Base-by-base conservation (phyloP, 345 rosid species). In the Pugionium dolabratum region DNA sequence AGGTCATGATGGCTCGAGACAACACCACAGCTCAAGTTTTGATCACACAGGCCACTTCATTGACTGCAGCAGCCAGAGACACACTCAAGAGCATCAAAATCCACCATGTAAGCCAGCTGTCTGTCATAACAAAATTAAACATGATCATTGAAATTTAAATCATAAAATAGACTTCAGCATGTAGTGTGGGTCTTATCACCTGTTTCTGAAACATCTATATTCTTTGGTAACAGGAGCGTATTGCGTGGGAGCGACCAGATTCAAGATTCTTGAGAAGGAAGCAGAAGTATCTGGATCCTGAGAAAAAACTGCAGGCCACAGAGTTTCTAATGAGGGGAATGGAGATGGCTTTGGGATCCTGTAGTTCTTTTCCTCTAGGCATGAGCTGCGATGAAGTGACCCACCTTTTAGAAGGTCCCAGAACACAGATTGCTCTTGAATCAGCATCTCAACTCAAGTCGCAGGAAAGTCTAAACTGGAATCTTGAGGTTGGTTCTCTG, bases 221-320 rank as follows among this genome's bases (percentile, higher is more conserved):
- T 33, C 18, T 64, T 59, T 11, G 65, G 66, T 39, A 40, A 73
- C 82, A 87, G 95, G 79, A 79, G 1, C 78, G 78, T 27, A 60
- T 79, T 73, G 32, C 41, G 26, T 83, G 86, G 84, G 95, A 87
- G 82, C 62, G 82, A 76, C 86, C 88, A 25, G 80, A 79, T 70
- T 67, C 78, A 54, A 68, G 73, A 64, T 73, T 79, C 61, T 66
- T 52, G 28, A 76, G 65, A 59, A 75, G 30, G 7, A 67, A 75
- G 27, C 55, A 49, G 43, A 70, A 73, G 8, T 18, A 18, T 18
- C 18, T 18, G 18, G 53, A 53, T 33, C 75, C 56, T 3, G 69
- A 7, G 26, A 71, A 69, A 57, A 82, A 82, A 62, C 34, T 85
- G 58, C 59, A 66, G 40, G 83, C 73, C 27, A 73, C 80, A 30